A percentile compares a stretch with the other conserved stretches of the same genome.
Conservation (phyloP, 176 grass and related monocot genomes). For the Oryza australiensis region DNA sequence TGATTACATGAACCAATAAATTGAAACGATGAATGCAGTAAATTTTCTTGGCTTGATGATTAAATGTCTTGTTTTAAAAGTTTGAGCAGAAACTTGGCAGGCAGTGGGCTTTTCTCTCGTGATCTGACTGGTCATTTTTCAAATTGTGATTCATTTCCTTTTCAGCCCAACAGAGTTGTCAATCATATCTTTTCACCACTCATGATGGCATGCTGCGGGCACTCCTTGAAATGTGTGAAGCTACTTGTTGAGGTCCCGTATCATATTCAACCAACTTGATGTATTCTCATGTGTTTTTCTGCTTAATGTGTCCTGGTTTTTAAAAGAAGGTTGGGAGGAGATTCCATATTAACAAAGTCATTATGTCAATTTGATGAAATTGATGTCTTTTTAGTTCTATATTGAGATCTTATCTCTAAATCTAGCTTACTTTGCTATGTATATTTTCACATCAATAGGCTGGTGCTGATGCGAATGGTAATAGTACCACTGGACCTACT, state of each 20-base stretch:
- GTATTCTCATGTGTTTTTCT: slow-evolving; percentile 11
- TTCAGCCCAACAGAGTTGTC: slow-evolving; percentile 34
- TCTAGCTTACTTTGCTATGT: not conserved
- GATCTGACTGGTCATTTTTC: not conserved
- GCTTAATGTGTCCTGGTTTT: not conserved
- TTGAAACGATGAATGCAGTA: not conserved
- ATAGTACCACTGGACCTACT: slow-evolving; percentile 8
- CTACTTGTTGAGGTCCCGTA: slow-evolving; percentile 35
- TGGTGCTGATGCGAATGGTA: slow-evolving; percentile 50
- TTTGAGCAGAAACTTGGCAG: not conserved
- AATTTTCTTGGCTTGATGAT: not conserved
- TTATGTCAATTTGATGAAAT: not conserved
- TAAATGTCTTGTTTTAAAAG: not conserved
- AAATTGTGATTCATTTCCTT: not conserved
- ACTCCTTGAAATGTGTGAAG: slow-evolving; percentile 34
- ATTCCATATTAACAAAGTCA: not conserved
- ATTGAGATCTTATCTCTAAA: not conserved
- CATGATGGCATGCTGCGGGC: slow-evolving; percentile 24
- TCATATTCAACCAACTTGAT: not conserved
- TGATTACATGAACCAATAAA: not conserved
- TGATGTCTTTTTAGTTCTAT: not conserved
- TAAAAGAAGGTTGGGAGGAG: not conserved
- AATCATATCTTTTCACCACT: slow-evolving; percentile 32
- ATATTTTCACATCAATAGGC: slow-evolving; percentile 30
- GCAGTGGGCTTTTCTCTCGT: not conserved